These are phyloP conservation scores for Pythium oligandrum DNA, from an alignment of 352 stramenopile species.

Conservation along the genomic window DNA sequence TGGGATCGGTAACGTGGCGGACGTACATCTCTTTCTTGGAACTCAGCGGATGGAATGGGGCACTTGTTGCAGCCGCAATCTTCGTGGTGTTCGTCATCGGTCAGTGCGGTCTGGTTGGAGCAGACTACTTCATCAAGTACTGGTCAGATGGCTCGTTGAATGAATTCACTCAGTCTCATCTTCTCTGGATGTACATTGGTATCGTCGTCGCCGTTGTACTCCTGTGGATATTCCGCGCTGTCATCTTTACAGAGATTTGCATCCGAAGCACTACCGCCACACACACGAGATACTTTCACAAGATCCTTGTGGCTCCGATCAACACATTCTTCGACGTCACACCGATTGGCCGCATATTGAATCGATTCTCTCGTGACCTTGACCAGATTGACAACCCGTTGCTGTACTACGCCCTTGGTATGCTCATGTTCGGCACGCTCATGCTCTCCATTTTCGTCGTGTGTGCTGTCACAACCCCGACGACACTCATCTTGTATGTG, in stretches of 20 bases:
- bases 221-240: constrained; percentile 9
- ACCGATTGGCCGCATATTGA: too few species aligned
- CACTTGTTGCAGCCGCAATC: too few species aligned
- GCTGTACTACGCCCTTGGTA: constrained; percentile 12
- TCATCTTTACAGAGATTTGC: constrained; percentile 18
- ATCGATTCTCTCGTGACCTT: too few species aligned
- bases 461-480: constrained; percentile 17
- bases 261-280: too few species aligned
- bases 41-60: too few species aligned
- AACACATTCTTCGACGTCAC: too few species aligned
- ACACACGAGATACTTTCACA: too few species aligned
- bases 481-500: constrained; percentile 25
- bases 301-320: too few species aligned
- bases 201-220: constrained; percentile 21
- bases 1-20: too few species aligned
- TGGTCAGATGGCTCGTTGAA: constrained; percentile 18
- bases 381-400: too few species aligned
- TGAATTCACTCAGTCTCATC: constrained; percentile 6
- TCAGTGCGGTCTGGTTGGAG: constrained; percentile 10
- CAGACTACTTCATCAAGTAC: constrained; percentile 25
- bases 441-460: constrained; percentile 19
- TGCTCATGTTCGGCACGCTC: constrained; percentile 15
- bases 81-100: constrained; percentile 16
- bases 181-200: constrained; percentile 15
- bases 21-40: too few species aligned